These are phyloP conservation scores for Pseudotsuga menziesii DNA, from an alignment of 75 land plant species.

Conservation along the genomic window DNA sequence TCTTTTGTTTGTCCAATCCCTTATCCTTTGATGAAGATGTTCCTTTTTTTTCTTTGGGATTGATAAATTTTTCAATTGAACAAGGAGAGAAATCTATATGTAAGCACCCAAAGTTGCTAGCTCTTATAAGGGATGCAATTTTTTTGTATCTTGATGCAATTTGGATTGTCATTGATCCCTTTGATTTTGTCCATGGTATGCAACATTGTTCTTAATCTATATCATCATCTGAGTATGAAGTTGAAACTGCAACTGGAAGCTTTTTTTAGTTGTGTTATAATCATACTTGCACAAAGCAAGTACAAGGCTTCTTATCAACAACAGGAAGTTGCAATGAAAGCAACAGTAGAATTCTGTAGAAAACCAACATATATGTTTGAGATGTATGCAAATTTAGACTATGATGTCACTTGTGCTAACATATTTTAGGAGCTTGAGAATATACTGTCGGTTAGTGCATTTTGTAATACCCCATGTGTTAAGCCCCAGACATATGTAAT, in stretches of 20 bases:
- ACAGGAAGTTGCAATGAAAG: constrained; percentile 99
- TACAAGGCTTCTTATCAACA: constrained; percentile 90
- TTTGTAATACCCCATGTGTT: too few species aligned
- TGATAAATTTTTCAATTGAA: constrained; percentile 93
- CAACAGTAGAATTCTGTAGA: constrained; percentile 92
- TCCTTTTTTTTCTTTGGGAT: constrained; percentile 83
- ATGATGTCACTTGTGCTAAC: constrained; percentile 91
- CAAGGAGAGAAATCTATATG: constrained; percentile 75
- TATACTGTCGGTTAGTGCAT: constrained; percentile 92
- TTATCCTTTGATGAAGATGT: constrained; percentile 91
- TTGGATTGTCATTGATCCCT: constrained; percentile 88
- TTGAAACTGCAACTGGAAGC: constrained; percentile 96
- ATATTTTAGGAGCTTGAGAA: constrained; percentile 95
- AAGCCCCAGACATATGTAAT: too few species aligned
- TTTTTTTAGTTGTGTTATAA: constrained; percentile 84
- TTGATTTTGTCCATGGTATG: constrained; percentile 93
- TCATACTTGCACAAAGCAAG: constrained; percentile 84
- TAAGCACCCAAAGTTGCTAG: constrained; percentile 66
- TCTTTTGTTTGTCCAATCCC: constrained; percentile 48
- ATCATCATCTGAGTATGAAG: constrained; percentile 70
- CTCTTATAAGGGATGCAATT: constrained; percentile 84
- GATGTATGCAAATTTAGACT: constrained; percentile 97
- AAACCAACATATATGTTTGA: constrained; percentile 94
- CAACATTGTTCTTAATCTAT: constrained; percentile 90
- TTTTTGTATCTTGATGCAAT: constrained; percentile 92